A percentile compares a stretch with the other conserved stretches of the same genome.
Conservation (phyloP, 768 basidiomycete genomes). For the Mycena albidolilacea region DNA sequence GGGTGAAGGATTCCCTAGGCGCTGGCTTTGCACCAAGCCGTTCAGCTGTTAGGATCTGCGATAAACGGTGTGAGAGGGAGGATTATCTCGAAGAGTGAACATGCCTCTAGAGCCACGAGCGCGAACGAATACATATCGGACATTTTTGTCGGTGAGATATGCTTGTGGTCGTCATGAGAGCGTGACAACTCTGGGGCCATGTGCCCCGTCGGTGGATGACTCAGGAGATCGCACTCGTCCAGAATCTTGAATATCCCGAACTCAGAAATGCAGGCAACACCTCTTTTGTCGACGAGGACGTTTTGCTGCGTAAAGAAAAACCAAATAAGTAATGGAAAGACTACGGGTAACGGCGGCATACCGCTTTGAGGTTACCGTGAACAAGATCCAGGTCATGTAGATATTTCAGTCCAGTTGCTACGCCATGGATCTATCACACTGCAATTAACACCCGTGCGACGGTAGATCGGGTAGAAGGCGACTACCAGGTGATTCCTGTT, state of each 20-base stretch:
- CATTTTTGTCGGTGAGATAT: background rate
- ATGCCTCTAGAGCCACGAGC: background rate
- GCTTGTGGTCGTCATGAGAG: background rate
- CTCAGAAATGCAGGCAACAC: background rate
- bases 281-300: background rate
- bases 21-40: too few species aligned
- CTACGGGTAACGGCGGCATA: background rate
- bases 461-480: background rate
- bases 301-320: background rate
- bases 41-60: too few species aligned
- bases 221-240: background rate
- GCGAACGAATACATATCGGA: background rate
- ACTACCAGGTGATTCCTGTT: slow-evolving; percentile 1
- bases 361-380: background rate
- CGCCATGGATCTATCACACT: background rate
- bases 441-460: background rate
- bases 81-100: too few species aligned
- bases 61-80: too few species aligned
- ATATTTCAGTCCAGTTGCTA: background rate
- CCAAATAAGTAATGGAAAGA: background rate
- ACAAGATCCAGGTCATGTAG: background rate
- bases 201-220: background rate
- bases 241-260: background rate
- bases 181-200: background rate
- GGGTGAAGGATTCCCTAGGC: background rate